These are phyloP conservation scores for Salinomyces thailandicus DNA, from an alignment of 2,329 filamentous ascomycete species.

Conservation along the genomic window DNA sequence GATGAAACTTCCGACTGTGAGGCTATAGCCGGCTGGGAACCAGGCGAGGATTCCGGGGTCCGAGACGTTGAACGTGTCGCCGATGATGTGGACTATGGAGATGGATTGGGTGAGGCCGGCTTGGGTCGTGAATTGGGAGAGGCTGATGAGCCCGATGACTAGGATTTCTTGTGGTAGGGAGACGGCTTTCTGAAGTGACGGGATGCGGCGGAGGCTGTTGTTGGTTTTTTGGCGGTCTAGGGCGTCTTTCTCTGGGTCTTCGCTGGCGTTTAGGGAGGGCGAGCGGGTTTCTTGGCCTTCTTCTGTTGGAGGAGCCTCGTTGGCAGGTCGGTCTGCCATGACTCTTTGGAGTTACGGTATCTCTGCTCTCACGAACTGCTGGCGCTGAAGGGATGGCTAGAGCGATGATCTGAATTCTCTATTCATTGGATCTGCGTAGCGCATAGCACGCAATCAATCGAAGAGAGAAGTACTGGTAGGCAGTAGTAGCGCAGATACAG, in stretches of 20 bases:
- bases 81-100: constrained; percentile 34
- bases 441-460: too few relatives aligned
- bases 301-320: too few relatives aligned
- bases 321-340: too few relatives aligned
- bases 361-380: too few relatives aligned
- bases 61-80: constrained; percentile 41
- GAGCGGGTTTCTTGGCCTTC: not conserved
- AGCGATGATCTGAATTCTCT: too few relatives aligned
- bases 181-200: constrained; percentile 17
- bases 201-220: not conserved
- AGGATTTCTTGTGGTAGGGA: constrained; percentile 22
- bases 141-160: constrained; percentile 19
- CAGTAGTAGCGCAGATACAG: too few relatives aligned
- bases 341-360: too few relatives aligned
- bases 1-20: constrained; percentile 37
- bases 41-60: constrained; percentile 36
- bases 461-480: too few relatives aligned
- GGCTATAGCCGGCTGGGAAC: constrained; percentile 33
- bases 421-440: too few relatives aligned
- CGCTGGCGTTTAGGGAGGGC: not conserved
- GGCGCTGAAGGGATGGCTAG: too few relatives aligned
- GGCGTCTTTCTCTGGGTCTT: not conserved
- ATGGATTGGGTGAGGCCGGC: constrained; percentile 18
- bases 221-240: not conserved
- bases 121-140: constrained; percentile 23